Base-by-base conservation (phyloP, 192 early-diverging fungal species). In the Coemansia sp. region DNA sequence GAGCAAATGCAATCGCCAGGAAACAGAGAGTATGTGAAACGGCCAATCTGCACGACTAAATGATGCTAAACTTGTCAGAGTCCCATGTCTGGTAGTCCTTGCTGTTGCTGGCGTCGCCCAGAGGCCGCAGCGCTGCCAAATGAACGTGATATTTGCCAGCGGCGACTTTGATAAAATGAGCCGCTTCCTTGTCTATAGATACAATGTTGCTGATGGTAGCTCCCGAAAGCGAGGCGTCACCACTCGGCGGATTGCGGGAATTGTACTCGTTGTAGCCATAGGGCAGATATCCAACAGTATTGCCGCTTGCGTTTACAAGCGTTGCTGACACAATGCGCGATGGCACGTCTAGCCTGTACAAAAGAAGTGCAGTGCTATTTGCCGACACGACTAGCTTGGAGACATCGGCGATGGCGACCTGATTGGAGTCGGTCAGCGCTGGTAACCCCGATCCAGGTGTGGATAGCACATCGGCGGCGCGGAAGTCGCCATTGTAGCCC, bases 401-500 rank as follows among this genome's bases (percentile, higher is more conserved):
- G 9, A 65, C 56, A 66, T 72, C 67, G 20, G 40, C 11, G 14
- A 76, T 20, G 7, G 46, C 20, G 1, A 35, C 46, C 0, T 33
- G 40, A 18, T 45, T 57, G 13, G 23, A 13, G 53, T 79, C 69
- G 3, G 61, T 48, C 0, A 78, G 20, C 9, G 43, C 46, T 2
- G 76, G 76, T 4, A 71, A 48, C 6, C 70, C 71, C 9, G 55
- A 34, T 6, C 23, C 6, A 7, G 57, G 35, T 8, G 70, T 40
- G 9, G 76, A 37, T 3, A 83, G 62, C 2, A 83, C 63, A 46
- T 69, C 40, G 1, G 62, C 65, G 1, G 45, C 9, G 39, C 64
- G 50, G 39, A 73, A 85, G 66, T 82, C 60, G 20, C 79, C 83
- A 33, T 79, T 79, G 62, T 62, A 76, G 4, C 83, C 83, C 2